Percentiles rank a stretch among this genome's conserved stretches.
phyloP scores from a whole-genome alignment of 1,139 yeast genomes.

The Blastobotrys arbuscula region DNA sequence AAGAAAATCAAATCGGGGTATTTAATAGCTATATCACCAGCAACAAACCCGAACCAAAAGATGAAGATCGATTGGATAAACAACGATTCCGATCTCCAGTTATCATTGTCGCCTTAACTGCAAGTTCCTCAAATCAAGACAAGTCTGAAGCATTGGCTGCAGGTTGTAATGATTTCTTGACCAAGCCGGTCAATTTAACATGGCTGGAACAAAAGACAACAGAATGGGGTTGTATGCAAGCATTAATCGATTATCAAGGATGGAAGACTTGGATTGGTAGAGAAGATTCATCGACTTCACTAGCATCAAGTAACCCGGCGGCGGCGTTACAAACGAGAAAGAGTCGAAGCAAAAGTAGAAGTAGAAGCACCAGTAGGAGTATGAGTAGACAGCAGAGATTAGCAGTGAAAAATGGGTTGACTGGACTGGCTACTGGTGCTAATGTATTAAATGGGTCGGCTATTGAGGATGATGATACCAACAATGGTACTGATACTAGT shows the following conservation, averaged over 20 bases:
- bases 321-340: neutral
- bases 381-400: neutral
- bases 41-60: constrained; percentile 19
- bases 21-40: constrained; percentile 41
- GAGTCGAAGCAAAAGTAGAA: neutral
- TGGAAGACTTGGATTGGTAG: constrained; percentile 79
- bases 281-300: constrained; percentile 14
- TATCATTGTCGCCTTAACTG: constrained; percentile 92
- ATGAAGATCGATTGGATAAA: constrained; percentile 51
- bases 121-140: constrained; percentile 82
- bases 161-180: constrained; percentile 92
- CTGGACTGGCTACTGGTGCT: neutral
- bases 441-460: neutral
- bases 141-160: constrained; percentile 89
- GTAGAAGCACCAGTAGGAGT: constrained; percentile 3
- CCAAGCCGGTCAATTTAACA: constrained; percentile 92
- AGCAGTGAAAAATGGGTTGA: neutral
- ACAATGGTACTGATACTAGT: neutral
- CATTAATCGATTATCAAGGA: constrained; percentile 90
- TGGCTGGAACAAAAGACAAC: constrained; percentile 94
- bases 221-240: constrained; percentile 96
- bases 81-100: constrained; percentile 78
- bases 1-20: constrained; percentile 75
- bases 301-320: neutral
- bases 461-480: neutral